Evolutionary conservation across 192 early-diverging fungal genomes (phyloP).

Genomic region (Geranomyces variabilis): DNA sequence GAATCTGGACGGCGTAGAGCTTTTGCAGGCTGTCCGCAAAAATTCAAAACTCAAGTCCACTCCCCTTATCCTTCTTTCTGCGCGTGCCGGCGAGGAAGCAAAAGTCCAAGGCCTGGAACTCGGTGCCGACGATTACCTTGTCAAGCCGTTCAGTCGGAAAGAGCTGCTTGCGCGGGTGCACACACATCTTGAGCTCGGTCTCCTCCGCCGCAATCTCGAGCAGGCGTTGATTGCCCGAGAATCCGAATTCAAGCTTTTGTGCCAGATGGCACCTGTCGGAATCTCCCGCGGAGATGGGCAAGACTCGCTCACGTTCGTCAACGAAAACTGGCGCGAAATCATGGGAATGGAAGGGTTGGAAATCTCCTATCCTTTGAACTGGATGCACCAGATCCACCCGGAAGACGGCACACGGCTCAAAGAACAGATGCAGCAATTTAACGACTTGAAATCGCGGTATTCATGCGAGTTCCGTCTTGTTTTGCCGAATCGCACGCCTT

Average conservation of each 20-base stretch:
- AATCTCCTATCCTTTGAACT: background rate
- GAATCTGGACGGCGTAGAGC: conserved; percentile 1
- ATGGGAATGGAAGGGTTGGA: background rate
- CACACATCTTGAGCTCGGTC: conserved; percentile 3
- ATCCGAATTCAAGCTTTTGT: conserved; percentile 1
- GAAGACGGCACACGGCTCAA: background rate
- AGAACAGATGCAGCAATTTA: no score
- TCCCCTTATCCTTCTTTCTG: conserved; percentile 11
- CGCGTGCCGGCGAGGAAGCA: conserved; percentile 22
- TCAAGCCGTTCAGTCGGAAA: conserved; percentile 10
- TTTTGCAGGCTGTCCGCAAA: background rate
- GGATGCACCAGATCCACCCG: background rate
- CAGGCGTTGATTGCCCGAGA: conserved; percentile 2
- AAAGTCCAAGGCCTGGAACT: conserved; percentile 11
- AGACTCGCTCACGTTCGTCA: background rate
- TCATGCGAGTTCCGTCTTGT: background rate
- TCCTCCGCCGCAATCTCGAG: background rate
- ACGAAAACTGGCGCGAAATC: conserved; percentile 19
- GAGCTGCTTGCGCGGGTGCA: conserved; percentile 17
- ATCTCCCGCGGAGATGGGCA: background rate
- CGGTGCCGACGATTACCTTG: conserved; percentile 20
- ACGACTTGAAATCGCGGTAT: background rate
- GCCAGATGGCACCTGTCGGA: conserved; percentile 13
- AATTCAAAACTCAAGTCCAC: background rate
- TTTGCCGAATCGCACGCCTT: background rate